A percentile compares a stretch with the other conserved stretches of the same genome.
Conservation (phyloP, 75 land plant genomes). For the Ceratopteris richardii region DNA sequence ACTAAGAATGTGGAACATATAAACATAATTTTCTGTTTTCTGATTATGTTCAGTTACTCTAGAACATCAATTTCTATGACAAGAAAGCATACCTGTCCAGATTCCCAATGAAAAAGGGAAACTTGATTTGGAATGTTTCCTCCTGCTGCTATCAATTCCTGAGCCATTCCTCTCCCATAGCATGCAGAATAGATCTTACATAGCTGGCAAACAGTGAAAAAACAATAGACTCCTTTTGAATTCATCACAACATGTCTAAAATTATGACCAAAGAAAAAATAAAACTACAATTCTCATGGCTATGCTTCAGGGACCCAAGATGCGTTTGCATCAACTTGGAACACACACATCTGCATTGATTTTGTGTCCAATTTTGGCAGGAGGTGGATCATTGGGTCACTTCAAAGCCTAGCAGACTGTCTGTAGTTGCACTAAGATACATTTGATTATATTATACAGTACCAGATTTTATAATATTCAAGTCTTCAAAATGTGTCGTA, state of each 20-base stretch:
- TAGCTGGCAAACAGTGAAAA: conserved; percentile 5
- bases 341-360: not conserved
- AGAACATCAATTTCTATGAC: not conserved
- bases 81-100: conserved; percentile 16
- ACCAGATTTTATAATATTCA: too few relatives aligned
- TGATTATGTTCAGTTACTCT: too few relatives aligned
- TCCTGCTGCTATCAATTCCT: conserved; percentile 23
- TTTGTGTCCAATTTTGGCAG: not conserved
- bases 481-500: too few relatives aligned
- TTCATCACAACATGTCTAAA: not conserved
- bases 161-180: conserved; percentile 18
- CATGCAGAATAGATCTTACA: conserved; percentile 24
- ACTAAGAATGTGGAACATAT: too few relatives aligned
- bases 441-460: too few relatives aligned
- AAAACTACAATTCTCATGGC: too few relatives aligned
- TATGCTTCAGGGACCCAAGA: too few relatives aligned
- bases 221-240: not conserved
- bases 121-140: conserved; percentile 26
- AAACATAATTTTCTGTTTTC: too few relatives aligned
- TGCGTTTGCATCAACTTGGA: too few relatives aligned
- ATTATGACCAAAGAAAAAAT: conserved; percentile 2
- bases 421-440: too few relatives aligned
- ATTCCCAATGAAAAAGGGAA: conserved; percentile 10
- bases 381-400: too few relatives aligned
- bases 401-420: too few relatives aligned